phyloP scores from a whole-genome alignment of 2,329 filamentous ascomycete genomes.

The Diaporthe ilicicola region DNA sequence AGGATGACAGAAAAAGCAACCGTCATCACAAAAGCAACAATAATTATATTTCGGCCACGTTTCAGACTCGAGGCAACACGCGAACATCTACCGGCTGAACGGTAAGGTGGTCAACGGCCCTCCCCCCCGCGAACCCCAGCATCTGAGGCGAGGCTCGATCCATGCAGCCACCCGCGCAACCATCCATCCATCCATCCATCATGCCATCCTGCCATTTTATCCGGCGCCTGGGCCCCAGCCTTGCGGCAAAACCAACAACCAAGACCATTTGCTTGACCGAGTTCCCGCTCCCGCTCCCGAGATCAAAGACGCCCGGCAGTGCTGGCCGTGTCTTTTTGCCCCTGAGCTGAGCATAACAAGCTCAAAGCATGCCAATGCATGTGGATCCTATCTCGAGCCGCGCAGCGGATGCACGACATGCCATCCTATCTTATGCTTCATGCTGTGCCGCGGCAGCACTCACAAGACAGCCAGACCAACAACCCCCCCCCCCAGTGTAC shows the following conservation, averaged over 20 bases:
- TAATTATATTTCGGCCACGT: slow-evolving; percentile 21
- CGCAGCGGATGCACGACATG: slow-evolving; percentile 14
- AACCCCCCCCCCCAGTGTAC: no score
- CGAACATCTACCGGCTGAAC: slow-evolving; percentile 19
- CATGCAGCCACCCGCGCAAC: not conserved
- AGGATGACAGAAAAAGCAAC: not conserved
- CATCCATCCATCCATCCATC: not conserved
- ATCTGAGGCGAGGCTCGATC: slow-evolving; percentile 8
- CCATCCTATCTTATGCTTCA: slow-evolving; percentile 20
- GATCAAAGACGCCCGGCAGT: not conserved
- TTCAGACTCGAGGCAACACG: slow-evolving; percentile 28
- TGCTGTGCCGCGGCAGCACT: slow-evolving; percentile 17
- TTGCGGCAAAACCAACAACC: not conserved
- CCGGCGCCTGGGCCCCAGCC: not conserved
- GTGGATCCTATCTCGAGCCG: slow-evolving; percentile 16
- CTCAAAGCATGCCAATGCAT: slow-evolving; percentile 10
- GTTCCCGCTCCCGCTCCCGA: not conserved
- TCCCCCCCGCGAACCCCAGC: not conserved
- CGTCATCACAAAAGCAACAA: not conserved
- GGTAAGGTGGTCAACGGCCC: slow-evolving; percentile 5
- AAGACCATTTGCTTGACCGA: not conserved
- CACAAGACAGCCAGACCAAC: slow-evolving; percentile 9
- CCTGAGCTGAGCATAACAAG: slow-evolving; percentile 29
- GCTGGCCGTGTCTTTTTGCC: slow-evolving; percentile 13
- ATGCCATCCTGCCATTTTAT: not conserved